A percentile compares a stretch with the other conserved stretches of the same genome.
Evolutionary conservation across 2,329 filamentous ascomycete species (phyloP).

Genomic region (Dactylonectria macrodidyma): DNA sequence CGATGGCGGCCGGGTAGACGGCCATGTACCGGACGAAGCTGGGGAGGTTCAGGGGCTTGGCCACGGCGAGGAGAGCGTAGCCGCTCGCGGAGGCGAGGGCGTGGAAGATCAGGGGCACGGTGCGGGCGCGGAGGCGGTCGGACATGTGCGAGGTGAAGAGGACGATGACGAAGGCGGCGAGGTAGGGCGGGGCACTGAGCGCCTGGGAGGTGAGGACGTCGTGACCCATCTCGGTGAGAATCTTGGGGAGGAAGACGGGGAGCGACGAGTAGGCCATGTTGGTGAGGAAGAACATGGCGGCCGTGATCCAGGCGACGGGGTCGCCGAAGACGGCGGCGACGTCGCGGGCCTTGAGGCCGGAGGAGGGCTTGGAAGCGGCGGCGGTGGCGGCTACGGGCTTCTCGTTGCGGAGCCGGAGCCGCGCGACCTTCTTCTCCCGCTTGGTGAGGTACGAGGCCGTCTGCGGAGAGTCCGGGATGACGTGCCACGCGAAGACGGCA

Average conservation of each 20-base stretch:
- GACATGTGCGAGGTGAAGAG: conserved; percentile 81
- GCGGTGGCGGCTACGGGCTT: conserved; percentile 48
- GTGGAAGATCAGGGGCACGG: conserved; percentile 77
- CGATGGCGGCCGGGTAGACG: conserved; percentile 83
- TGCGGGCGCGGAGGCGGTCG: conserved; percentile 75
- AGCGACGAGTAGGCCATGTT: conserved; percentile 92
- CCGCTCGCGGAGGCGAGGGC: conserved; percentile 76
- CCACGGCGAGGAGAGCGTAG: conserved; percentile 73
- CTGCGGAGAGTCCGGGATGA: conserved; percentile 83
- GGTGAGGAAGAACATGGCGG: conserved; percentile 87
- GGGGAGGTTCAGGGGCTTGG: conserved; percentile 61
- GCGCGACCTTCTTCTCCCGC: conserved; percentile 79
- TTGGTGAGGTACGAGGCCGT: conserved; percentile 74
- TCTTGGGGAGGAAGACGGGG: conserved; percentile 89
- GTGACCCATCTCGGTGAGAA: conserved; percentile 84
- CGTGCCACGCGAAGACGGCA: conserved; percentile 79
- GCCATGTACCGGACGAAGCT: conserved; percentile 76
- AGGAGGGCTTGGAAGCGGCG: conserved; percentile 36
- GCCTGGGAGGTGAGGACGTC: conserved; percentile 78
- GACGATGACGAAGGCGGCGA: conserved; percentile 80
- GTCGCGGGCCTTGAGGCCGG: conserved; percentile 68
- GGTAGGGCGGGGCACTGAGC: conserved; percentile 85
- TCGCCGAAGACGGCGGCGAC: conserved; percentile 63
- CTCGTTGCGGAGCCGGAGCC: conserved; percentile 74
- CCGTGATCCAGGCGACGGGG: conserved; percentile 74